Base-by-base conservation (phyloP, 176 grass and related monocot species). In the Aegilops tauschii region DNA sequence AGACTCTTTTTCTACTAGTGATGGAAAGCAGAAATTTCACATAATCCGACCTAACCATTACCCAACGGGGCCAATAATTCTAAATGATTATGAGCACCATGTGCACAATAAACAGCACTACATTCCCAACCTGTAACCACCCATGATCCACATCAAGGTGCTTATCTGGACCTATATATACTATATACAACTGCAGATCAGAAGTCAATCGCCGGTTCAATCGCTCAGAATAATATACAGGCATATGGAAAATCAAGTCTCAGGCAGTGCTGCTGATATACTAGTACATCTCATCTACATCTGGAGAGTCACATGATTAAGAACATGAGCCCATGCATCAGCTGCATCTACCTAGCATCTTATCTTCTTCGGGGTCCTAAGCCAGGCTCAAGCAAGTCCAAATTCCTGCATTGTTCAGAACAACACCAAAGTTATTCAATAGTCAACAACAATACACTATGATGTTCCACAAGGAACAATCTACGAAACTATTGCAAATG, bases 381-480 rank as follows among this genome's bases (percentile, higher is more conserved):
- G 12, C 29, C 39, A 81, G 13, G 49, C 20, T 65, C 74, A 27
- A 74, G 65, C 39, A 75, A 34, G 39, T 67, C 49, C 74, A 54
- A 12, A 80, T 20, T 54, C 73, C 80, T 87, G 72, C 74, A 80
- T 84, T 79, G 8, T 50, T 32, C 74, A 36, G 56, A 50, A 76
- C 61, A 85, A 80, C 30, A 32, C 10, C 59, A 17, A 21, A 58
- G 28, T 31, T 47, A 77, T 32, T 37, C 30, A 84, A 12, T 25
- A 27, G 11, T 59, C 34, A 77, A 6, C 34, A 77, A n/a, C n/a
- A 69, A 77, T 82, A 31, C 13, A 35, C 10, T 72, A 17, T 32
- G 12, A 27, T 39, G 34, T 30, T 73, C 32, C 12, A 20, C 45
- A 13, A 10, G 16, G 5, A 56, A 77, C 13, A 10, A 0, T 84